Evolutionary conservation across 2,329 filamentous ascomycete species (phyloP).

Genomic region (Furcasterigmium furcatum): DNA sequence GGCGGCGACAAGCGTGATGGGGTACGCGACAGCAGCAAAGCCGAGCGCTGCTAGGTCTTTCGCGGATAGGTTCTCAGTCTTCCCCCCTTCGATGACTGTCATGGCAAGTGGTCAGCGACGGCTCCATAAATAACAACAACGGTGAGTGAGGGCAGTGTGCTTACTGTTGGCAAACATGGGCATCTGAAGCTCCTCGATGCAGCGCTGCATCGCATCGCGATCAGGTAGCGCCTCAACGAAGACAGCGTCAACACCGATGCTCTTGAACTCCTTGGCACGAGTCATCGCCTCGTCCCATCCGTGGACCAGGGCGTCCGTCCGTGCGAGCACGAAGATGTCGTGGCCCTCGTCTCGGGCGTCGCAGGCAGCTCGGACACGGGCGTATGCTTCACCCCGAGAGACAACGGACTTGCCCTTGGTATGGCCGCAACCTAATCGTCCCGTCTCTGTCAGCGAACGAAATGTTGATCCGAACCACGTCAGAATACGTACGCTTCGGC

Average conservation of each 20-base stretch:
- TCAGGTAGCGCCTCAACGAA: constrained; percentile 40
- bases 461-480: neutral
- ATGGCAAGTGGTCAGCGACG: neutral
- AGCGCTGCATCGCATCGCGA: constrained; percentile 34
- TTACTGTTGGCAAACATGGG: constrained; percentile 34
- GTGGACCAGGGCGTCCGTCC: constrained; percentile 36
- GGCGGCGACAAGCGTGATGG: constrained; percentile 39
- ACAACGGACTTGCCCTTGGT: constrained; percentile 44
- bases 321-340: constrained; percentile 41
- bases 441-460: neutral
- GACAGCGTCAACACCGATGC: constrained; percentile 37
- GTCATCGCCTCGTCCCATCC: constrained; percentile 41
- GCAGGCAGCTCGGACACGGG: constrained; percentile 39
- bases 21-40: constrained; percentile 37
- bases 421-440: constrained; percentile 22
- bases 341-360: constrained; percentile 39
- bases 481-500: constrained; percentile 35
- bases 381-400: constrained; percentile 38
- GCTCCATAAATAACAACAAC: neutral
- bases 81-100: constrained; percentile 24
- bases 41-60: constrained; percentile 30
- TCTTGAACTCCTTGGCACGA: constrained; percentile 33
- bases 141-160: neutral
- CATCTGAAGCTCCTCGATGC: constrained; percentile 29
- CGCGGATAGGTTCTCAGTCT: constrained; percentile 28